Base-by-base conservation (phyloP, 345 rosid species). In the Boechera stricta region DNA sequence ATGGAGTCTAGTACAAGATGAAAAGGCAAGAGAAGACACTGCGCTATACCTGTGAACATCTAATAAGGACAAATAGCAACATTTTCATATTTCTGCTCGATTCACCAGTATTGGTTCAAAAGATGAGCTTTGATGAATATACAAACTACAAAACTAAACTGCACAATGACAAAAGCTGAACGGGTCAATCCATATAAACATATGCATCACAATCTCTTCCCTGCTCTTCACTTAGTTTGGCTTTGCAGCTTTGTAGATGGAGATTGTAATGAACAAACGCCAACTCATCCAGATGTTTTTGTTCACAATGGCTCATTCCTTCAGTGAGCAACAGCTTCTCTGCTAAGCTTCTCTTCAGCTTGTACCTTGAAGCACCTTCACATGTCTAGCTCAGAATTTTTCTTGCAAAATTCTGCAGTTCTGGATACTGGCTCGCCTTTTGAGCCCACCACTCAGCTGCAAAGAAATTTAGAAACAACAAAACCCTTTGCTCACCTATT, bases 391-490 rank as follows among this genome's bases (percentile, higher is more conserved):
- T 84, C 67, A 88, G 57, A 11, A 88, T 57, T 53, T 85, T 84
- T 4, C 79, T 70, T 10, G 92, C 88, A 38, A 86, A 84, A 49
- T 71, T 80, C 73, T 87, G 92, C 81, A 90, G 80, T 80, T 88
- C 91, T 0, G 89, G 87, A 32, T 58, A 60, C 39, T 87, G 60
- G 53, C 52, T 78, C 53, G 89, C 91, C 67, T 83, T 85, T 16
- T 26, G 55, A 24, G 53, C 66, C 93, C 91, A 90, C 96, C 96
- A 90, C 48, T 82, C 72, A 35, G 70, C 93, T 90, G 82, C 78
- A 81, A 45, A 38, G 53, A 76, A 10, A 57, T 12, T 21, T 11
- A 26, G 18, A 73, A 52, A 41, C 6, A 1, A 48, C 54, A 33
- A 45, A 61, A 52, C 47, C 21, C 2, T 64, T 71, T 45, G 28